Evolutionary conservation across 192 early-diverging fungal genomes (phyloP), one percentile per base, ranked within the genome.

Genomic region (Coemansia sp.): DNA sequence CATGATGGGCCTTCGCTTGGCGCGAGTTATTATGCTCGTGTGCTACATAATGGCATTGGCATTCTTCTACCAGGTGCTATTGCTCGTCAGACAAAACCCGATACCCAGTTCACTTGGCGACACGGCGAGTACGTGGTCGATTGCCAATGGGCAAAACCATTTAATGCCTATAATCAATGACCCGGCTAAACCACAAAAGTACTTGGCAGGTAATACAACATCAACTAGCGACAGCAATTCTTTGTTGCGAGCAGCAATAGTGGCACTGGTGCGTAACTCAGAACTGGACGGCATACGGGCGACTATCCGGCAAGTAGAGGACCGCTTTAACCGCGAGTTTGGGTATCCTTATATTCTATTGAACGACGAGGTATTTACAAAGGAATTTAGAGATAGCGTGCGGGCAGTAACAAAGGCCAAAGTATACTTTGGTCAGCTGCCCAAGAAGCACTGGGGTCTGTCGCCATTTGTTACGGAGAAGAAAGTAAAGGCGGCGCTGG

Each of bases 281-380:
- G 93, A 94, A 38, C 63, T 89, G 7, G 66, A 90, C 37, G 85
- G 74, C 7, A 83, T 92, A 21, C 71, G 81, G 16, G 35, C 60
- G 16, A 79, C 91, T 0, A 82, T 95, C n/a, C 84, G 84, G 28
- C 86, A 92, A 69, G 60, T 94, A 5, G 91, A 95, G 46, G 85
- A 91, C 59, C 75, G 88, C 13, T 90, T 91, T 67, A 91, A 91
- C 67, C 65, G 82, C 36, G 70, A 76, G 34, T 88, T 80, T 67
- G 65, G 71, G 10, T 92, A 92, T 61, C 90, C 90, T 0, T 92
- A 87, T 66, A 77, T 92, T 26, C 86, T 91, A 42, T 67, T 92
- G 50, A 92, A 90, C 81, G 86, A 91, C 56, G 85, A 76, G 31
- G 76, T 79, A 13, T 91, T 91, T 59, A 79, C 85, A 1, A 71